Base-by-base conservation (phyloP, 768 basidiomycete species). In the Hirschioporus abietinus region DNA sequence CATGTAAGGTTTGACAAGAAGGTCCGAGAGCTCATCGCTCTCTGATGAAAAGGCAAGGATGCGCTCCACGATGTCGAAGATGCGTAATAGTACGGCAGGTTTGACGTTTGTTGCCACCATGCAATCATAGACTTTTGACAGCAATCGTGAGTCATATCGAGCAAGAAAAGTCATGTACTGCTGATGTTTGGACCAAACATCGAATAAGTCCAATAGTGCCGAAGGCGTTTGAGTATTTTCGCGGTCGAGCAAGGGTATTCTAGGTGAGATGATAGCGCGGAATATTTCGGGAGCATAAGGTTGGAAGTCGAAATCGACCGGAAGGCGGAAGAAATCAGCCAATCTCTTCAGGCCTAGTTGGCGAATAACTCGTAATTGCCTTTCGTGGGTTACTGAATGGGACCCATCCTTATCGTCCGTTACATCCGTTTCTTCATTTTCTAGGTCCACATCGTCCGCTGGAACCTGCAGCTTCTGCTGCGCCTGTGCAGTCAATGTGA, bases 181-280 rank as follows among this genome's bases (percentile, higher is more conserved):
- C 1, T 78, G 79, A 20, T 84, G 80, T 18, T 80, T 74, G 0
- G 92, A 86, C 91, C 95, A 96, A 7, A 84, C 78, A 66, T 87
- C 83, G 77, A 97, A 91, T 24, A 98, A 80, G 52, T 97, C 95
- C 58, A 99, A 79, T 20, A 96, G 81, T 0, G 92, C 88, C 0
- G 95, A 96, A 0, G 96, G 95, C 0, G 93, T 84, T 75, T 98
- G 96, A 0, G 91, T 93, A 71, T 96, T 99, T 76, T 99, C 97
- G 58, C 78, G 81, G 67, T 91, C 88, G 26, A 99, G 80, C 3
- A 79, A 76, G 0, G 86, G 78, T 25, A 99, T 81, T 7, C 97
- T 91, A 0, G 96, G 95, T 0, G 90, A 86, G 71, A 99, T 90
- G 79, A 93, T 85, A 0, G 84, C 78, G 0, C 79, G 67, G 78